phyloP scores from a whole-genome alignment of 495 filamentous ascomycete genomes.

The Pseudotulostoma volvatum region DNA sequence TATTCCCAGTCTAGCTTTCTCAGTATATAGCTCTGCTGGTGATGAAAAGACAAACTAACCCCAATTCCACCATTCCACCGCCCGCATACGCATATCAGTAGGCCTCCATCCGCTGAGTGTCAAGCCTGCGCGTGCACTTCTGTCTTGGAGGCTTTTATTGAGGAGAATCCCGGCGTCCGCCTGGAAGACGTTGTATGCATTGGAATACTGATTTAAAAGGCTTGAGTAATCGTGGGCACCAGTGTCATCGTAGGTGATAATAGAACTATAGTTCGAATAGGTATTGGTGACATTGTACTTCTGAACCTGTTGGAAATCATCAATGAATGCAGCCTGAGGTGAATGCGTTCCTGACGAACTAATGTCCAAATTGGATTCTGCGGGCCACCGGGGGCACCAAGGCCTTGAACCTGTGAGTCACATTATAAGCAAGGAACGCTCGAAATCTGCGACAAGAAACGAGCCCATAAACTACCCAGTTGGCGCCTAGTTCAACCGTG shows the following conservation, averaged over 20 bases:
- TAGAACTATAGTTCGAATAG: constrained; percentile 44
- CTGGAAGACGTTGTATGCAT: constrained; percentile 33
- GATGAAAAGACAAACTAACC: constrained; percentile 13
- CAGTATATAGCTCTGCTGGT: constrained; percentile 3
- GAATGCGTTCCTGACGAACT: constrained; percentile 12
- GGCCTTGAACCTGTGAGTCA: constrained; percentile 40
- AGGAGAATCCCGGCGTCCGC: constrained; percentile 42
- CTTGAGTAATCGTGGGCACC: constrained; percentile 35
- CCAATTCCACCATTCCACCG: constrained; percentile 49
- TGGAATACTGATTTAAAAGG: constrained; percentile 35
- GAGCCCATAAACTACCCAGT: constrained; percentile 27
- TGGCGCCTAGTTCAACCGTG: constrained; percentile 49
- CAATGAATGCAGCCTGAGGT: not conserved
- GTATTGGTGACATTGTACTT: constrained; percentile 46
- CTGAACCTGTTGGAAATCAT: constrained; percentile 26
- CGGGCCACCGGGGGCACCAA: constrained; percentile 37
- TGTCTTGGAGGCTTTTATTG: constrained; percentile 44
- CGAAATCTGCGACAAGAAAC: constrained; percentile 12
- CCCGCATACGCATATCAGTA: constrained; percentile 37
- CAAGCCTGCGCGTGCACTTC: constrained; percentile 42
- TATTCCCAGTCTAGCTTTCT: constrained; percentile 38
- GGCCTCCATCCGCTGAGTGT: constrained; percentile 50
- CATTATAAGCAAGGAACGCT: not conserved
- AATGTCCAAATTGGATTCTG: constrained; percentile 59
- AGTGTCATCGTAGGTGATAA: constrained; percentile 41